A percentile compares a stretch with the other conserved stretches of the same genome.
These are phyloP conservation scores for Malus orientalis DNA, from an alignment of 306 rosid species.

Conservation along the genomic window DNA sequence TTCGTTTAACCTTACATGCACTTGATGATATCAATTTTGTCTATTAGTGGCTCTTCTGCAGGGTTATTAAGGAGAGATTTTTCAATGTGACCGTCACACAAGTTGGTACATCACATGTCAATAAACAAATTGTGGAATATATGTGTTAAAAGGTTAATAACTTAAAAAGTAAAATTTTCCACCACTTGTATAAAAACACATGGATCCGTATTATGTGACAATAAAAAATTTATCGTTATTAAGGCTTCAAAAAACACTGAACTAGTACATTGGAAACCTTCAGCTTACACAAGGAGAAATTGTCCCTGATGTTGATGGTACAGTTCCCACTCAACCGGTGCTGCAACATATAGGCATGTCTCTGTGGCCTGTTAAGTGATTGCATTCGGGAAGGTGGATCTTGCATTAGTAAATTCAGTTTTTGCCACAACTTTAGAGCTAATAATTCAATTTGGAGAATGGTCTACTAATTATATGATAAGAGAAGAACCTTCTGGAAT, in stretches of 20 bases:
- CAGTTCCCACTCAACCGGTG: constrained; percentile 87
- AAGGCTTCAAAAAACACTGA: constrained; percentile 48
- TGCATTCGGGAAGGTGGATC: background rate
- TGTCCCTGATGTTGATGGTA: constrained; percentile 78
- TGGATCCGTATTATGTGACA: fast-evolving
- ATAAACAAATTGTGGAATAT: too few relatives aligned
- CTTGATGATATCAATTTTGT: background rate
- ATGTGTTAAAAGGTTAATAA: too few relatives aligned
- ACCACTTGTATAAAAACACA: too few relatives aligned
- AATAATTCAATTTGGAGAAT: background rate
- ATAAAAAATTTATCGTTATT: constrained; percentile 10
- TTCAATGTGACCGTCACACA: too few relatives aligned
- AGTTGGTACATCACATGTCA: too few relatives aligned
- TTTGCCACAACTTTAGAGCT: background rate
- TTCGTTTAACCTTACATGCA: background rate
- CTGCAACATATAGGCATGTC: constrained; percentile 86
- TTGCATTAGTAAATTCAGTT: background rate
- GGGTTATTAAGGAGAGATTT: constrained; percentile 25
- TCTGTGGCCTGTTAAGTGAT: constrained; percentile 84
- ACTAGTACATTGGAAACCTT: constrained; percentile 51
- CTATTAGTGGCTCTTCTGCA: constrained; percentile 25
- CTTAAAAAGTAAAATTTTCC: too few relatives aligned
- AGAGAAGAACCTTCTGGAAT: background rate
- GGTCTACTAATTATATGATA: background rate
- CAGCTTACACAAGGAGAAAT: constrained; percentile 72